A percentile compares a stretch with the other conserved stretches of the same genome.
These are phyloP conservation scores for Perkinsus olseni DNA, from an alignment of 169 alveolate species.

Conservation along the genomic window DNA sequence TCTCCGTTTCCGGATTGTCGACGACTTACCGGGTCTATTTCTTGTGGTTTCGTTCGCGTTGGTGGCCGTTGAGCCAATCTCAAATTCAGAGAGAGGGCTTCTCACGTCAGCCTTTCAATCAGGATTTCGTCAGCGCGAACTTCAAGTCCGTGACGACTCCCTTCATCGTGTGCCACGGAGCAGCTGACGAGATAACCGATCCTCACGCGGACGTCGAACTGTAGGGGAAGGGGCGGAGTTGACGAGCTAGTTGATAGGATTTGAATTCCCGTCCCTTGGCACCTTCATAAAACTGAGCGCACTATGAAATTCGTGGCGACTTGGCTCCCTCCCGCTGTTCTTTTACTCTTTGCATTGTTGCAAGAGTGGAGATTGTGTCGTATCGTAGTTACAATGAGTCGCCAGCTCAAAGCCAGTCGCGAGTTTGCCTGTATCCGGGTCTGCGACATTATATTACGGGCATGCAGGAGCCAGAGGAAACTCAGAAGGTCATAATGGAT, in stretches of 20 bases:
- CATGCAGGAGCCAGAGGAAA: background rate
- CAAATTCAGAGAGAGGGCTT: too few relatives aligned
- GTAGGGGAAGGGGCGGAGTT: background rate
- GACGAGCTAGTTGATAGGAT: background rate
- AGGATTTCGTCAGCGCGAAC: background rate
- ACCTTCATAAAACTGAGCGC: background rate
- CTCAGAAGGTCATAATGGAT: background rate
- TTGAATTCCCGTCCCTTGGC: background rate
- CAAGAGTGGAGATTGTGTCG: background rate
- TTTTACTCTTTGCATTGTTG: too few relatives aligned
- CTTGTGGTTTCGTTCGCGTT: too few relatives aligned
- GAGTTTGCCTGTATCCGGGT: background rate
- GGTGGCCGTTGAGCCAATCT: too few relatives aligned
- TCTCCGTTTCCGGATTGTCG: too few relatives aligned
- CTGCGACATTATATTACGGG: background rate
- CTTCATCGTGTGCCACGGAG: background rate
- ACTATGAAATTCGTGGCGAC: background rate
- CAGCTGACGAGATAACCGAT: background rate
- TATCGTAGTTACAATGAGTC: background rate
- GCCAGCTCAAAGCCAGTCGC: background rate
- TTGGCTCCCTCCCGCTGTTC: too few relatives aligned
- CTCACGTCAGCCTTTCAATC: too few relatives aligned
- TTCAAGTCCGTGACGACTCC: background rate
- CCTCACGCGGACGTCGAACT: background rate
- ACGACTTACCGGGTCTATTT: too few relatives aligned